Evolutionary conservation across 345 rosid species (phyloP).

Genomic region (Eucalyptus cladocalyx): DNA sequence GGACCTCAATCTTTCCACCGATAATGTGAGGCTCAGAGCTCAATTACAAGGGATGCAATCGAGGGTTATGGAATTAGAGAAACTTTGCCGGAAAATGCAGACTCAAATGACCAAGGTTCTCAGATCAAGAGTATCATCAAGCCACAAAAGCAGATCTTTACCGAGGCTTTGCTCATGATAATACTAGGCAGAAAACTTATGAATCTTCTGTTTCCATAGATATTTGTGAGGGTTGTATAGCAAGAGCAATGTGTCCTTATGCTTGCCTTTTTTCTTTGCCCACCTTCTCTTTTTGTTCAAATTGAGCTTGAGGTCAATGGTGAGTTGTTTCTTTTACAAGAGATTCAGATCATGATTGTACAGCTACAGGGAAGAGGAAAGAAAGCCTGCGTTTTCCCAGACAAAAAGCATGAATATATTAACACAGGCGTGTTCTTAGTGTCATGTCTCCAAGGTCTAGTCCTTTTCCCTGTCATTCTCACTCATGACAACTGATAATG

Average conservation of each 20-base stretch:
- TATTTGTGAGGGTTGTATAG: slow-evolving; percentile 1
- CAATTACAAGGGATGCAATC: slow-evolving; percentile 79
- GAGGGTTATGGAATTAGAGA: slow-evolving; percentile 79
- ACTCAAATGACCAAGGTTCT: slow-evolving; percentile 61
- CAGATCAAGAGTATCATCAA: slow-evolving; percentile 35
- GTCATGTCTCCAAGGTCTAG: neutral
- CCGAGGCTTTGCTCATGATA: slow-evolving; percentile 81
- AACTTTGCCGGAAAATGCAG: slow-evolving; percentile 76
- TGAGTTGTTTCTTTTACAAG: neutral
- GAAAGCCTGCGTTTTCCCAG: neutral
- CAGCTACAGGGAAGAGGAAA: slow-evolving; percentile 7
- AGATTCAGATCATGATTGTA: slow-evolving; percentile 11
- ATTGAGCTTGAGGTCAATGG: neutral
- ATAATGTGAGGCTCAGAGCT: slow-evolving; percentile 40
- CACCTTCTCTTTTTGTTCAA: neutral
- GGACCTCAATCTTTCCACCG: slow-evolving; percentile 22
- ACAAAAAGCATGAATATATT: neutral
- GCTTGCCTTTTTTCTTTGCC: neutral
- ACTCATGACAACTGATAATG: neutral
- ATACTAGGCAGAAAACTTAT: neutral
- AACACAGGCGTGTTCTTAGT: neutral
- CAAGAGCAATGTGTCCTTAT: neutral
- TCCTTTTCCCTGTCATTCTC: slow-evolving; percentile 15
- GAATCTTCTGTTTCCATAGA: neutral
- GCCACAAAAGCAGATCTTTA: slow-evolving; percentile 43